These are phyloP conservation scores for Pseudofabraea citricarpa DNA, from an alignment of 2,329 filamentous ascomycete species.

Conservation along the genomic window DNA sequence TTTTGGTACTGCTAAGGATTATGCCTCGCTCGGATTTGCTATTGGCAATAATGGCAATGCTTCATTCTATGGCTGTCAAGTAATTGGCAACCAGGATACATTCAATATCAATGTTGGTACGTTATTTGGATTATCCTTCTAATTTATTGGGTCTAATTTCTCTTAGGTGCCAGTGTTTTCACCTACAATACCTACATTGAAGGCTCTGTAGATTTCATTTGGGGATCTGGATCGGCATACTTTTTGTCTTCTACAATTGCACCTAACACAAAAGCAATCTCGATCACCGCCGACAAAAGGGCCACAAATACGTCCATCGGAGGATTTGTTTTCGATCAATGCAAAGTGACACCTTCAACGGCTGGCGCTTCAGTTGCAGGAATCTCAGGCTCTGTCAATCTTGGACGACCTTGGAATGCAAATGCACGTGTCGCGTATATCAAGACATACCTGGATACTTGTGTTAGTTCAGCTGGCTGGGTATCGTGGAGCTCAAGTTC, in stretches of 20 bases:
- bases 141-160: too few relatives aligned
- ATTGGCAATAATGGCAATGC: slow-evolving; percentile 2
- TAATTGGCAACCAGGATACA: slow-evolving; percentile 52
- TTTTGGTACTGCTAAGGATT: slow-evolving; percentile 39
- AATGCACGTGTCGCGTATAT: slow-evolving; percentile 43
- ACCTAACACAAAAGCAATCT: slow-evolving; percentile 28
- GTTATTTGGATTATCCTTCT: slow-evolving; percentile 50
- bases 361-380: slow-evolving; percentile 4
- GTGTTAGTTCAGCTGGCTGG: slow-evolving; percentile 47
- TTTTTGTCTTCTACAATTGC: slow-evolving; percentile 37
- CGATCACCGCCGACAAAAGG: slow-evolving; percentile 39
- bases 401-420: slow-evolving; percentile 45
- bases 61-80: slow-evolving; percentile 45
- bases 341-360: slow-evolving; percentile 16
- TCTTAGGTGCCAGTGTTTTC: slow-evolving; percentile 1
- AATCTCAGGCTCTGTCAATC: slow-evolving; percentile 34
- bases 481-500: slow-evolving; percentile 36
- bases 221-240: slow-evolving; percentile 48
- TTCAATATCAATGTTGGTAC: slow-evolving; percentile 41
- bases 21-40: slow-evolving; percentile 1
- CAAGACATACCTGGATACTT: slow-evolving; percentile 34
- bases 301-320: slow-evolving; percentile 22
- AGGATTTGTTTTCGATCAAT: slow-evolving; percentile 49
- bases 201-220: slow-evolving; percentile 53
- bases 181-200: slow-evolving; percentile 43